These are phyloP conservation scores for Gossypium ekmanianum DNA, from an alignment of 345 rosid species.

Conservation along the genomic window DNA sequence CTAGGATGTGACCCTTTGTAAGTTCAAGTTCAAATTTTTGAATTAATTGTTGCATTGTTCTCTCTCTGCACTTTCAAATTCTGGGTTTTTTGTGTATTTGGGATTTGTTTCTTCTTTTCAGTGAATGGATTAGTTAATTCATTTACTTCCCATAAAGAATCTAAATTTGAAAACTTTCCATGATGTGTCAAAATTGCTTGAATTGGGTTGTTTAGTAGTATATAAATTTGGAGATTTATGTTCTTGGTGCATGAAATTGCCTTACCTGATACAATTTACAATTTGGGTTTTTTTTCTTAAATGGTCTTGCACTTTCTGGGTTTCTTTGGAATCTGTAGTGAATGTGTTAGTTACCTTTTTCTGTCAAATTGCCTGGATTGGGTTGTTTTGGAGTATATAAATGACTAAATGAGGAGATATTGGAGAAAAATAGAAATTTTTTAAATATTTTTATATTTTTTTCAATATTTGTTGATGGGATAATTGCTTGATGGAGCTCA, in stretches of 20 bases:
- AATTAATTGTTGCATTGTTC: neutral
- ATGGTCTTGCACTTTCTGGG: no score
- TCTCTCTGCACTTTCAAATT: neutral
- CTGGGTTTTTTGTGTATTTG: neutral
- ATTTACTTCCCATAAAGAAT: neutral
- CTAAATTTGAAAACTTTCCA: neutral
- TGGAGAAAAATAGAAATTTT: neutral
- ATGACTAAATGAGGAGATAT: neutral
- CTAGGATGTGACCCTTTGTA: conserved; percentile 17
- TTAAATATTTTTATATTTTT: neutral
- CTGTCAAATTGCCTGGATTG: neutral
- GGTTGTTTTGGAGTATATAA: neutral
- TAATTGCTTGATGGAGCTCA: neutral
- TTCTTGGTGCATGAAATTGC: no score
- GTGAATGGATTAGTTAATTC: neutral
- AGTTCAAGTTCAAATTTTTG: neutral
- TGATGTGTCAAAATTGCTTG: neutral
- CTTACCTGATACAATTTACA: no score
- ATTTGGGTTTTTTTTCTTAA: no score
- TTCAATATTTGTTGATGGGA: neutral
- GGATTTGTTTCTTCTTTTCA: neutral
- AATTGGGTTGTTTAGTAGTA: neutral
- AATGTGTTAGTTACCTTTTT: neutral
- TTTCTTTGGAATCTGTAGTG: no score
- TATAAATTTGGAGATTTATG: no score